Base-by-base conservation (phyloP, 2,329 filamentous ascomycete species). In the Claviceps paspali region DNA sequence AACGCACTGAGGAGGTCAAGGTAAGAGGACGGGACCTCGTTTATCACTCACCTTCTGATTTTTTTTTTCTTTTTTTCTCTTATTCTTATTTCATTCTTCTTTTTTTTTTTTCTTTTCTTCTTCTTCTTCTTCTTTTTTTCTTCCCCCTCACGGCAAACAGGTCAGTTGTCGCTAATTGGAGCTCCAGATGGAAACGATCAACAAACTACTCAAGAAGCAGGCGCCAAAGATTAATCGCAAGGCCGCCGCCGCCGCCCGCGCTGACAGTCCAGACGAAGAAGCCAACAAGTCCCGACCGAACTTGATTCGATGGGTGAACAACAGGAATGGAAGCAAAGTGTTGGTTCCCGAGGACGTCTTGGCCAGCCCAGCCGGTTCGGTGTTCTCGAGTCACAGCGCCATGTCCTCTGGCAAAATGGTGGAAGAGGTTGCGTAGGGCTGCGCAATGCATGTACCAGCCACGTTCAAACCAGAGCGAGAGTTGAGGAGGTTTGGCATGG, bases 181-280 rank as follows among this genome's bases (percentile, higher is more conserved):
- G 17, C 21, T 35, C 15, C 47, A 87, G 82, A 83, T 85, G 72
- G 83, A 88, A 64, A 91, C 83, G 0, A 88, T 91, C 69, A 87
- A 91, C 64, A 86, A 87, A 50, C 74, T 91, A 2, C 73, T 91
- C 36, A 86, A 86, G 58, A 86, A 87, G 53, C 83, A 87, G 54
- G 81, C 82, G 1, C 79, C 82, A 18, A 87, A 88, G 57, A 74
- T 73, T 39, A 79, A 70, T 45, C 63, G 66, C 45, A 72, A 70
- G 46, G 66, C 56, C 23, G 65, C 52, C 31, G 62, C 46, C 42
- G 61, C 43, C 36, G 52, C 48, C 38, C 70, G 65, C 24, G 68
- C 68, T 9, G 66, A 63, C 8, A 62, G 61, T 2, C 63, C 64
- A 6, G 69, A 69, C 35, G 59, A 55, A 1, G 65, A 67, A 2